Base-by-base conservation (phyloP, 352 stramenopile species). In the Pythium insidiosum region DNA sequence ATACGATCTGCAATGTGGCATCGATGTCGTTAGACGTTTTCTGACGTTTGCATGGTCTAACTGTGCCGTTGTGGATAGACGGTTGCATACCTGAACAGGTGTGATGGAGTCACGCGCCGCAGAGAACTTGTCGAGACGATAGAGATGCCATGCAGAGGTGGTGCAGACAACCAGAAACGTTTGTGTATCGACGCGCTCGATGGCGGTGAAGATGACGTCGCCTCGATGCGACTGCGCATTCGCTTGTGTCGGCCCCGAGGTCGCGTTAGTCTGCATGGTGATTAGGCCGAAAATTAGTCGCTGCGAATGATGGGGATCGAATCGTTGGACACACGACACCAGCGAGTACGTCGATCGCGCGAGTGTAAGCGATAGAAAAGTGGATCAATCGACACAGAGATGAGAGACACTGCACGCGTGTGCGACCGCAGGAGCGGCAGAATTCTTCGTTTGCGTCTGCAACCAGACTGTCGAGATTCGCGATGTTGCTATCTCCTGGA, bases 51-150 rank as follows among this genome's bases (percentile, higher is more conserved):
- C 22, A 25, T 22, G 23, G 25, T 23, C 19, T 15, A 72, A 94
- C 50, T 76, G 99, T 2, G 92, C 79, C 20, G 82, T 19, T 1
- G 30, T 39, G 7, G 85, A 33, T 98, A 98, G 63, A 99, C 61
- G 73, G 73, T 43, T 93, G 98, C 61, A 86, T 90, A 16, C 68
- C 99, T 53, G 70, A 62, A 36, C 83, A 96, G 58, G 73, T 98
- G 69, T 53, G 19, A 68, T 63, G 50, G 62, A 68, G 3, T 81
- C 72, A 3, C 61, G 56, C 6, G 37, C 15, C 3, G 56, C 29
- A 3, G 45, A 50, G 44, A 84, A 80, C 37, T 64, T 63, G 47
- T 83, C 58, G n/a, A 88, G 62, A 16, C 67, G 67, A 44, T 73
- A 84, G 29, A 86, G 50, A 3, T 65, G 66, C 76, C 76, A 88